These are phyloP conservation scores for Solanum sitiens DNA, from an alignment of 257 asterid species.

Conservation along the genomic window DNA sequence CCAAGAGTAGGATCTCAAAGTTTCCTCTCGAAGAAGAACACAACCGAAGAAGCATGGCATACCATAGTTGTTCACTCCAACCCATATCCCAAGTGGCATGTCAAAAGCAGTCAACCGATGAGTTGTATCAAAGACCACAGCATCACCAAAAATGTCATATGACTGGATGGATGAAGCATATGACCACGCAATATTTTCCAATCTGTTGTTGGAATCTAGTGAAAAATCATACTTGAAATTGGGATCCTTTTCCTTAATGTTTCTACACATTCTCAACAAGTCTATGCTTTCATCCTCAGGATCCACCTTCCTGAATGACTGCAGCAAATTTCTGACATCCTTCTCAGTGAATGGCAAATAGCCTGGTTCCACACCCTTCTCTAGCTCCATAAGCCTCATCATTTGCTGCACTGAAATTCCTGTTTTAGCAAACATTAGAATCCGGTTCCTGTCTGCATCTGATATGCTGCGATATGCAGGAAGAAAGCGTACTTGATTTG, in stretches of 20 bases:
- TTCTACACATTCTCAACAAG: slow-evolving; percentile 84
- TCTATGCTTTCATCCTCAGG: slow-evolving; percentile 88
- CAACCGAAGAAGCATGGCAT: slow-evolving; percentile 99
- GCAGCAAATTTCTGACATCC: slow-evolving; percentile 93
- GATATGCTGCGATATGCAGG: slow-evolving; percentile 97
- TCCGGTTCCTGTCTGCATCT: slow-evolving; percentile 79
- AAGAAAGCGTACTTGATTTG: slow-evolving; percentile 93
- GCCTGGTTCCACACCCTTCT: slow-evolving; percentile 87
- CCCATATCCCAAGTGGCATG: slow-evolving; percentile 98
- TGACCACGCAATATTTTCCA: slow-evolving; percentile 97
- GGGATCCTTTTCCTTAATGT: slow-evolving; percentile 83
- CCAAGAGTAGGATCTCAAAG: slow-evolving; percentile 84
- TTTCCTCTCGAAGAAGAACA: slow-evolving; percentile 89
- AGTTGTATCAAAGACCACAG: slow-evolving; percentile 91
- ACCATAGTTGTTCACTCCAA: slow-evolving; percentile 94
- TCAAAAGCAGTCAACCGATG: slow-evolving; percentile 87
- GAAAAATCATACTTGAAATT: slow-evolving; percentile 79
- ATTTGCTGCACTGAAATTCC: slow-evolving; percentile 97
- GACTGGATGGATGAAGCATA: slow-evolving; percentile 86
- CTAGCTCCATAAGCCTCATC: slow-evolving; percentile 95
- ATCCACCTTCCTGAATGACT: slow-evolving; percentile 72
- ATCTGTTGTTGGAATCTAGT: slow-evolving; percentile 56
- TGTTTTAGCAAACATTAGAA: slow-evolving; percentile 90
- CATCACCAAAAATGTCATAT: slow-evolving; percentile 87
- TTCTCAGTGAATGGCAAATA: slow-evolving; percentile 92